Evolutionary conservation across 192 early-diverging fungal genomes (phyloP).

Genomic region (Coemansia asiatica): DNA sequence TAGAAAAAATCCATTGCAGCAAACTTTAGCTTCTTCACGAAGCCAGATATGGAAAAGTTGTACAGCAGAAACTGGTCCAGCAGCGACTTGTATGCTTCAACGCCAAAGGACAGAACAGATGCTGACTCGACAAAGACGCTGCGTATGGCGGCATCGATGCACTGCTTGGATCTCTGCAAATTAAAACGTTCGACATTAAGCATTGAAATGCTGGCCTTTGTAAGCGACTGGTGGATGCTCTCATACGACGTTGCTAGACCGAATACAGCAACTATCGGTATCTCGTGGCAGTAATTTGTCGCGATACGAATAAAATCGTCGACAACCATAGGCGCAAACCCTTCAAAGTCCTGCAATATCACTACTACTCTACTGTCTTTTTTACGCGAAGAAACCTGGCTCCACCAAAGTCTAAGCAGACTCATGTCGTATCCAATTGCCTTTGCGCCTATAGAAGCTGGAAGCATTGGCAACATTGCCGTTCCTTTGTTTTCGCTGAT

Average conservation of each 20-base stretch:
- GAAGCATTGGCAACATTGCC: constrained; percentile 4
- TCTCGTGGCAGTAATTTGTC: constrained; percentile 65
- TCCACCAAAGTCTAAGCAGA: constrained; percentile 69
- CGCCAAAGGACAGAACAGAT: constrained; percentile 63
- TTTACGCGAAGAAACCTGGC: not conserved
- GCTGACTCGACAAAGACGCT: constrained; percentile 58
- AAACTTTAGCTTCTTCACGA: constrained; percentile 76
- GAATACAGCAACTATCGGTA: constrained; percentile 80
- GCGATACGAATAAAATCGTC: constrained; percentile 68
- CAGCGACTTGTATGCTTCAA: constrained; percentile 70
- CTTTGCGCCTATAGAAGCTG: constrained; percentile 17
- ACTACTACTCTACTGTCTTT: constrained; percentile 57
- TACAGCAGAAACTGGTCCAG: constrained; percentile 78
- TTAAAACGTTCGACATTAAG: constrained; percentile 79
- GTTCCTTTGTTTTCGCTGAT: constrained; percentile 16
- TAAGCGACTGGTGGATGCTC: constrained; percentile 74
- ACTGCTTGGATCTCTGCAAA: constrained; percentile 71
- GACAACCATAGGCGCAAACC: constrained; percentile 69
- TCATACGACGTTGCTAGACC: constrained; percentile 88
- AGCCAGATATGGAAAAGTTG: constrained; percentile 76
- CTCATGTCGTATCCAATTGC: constrained; percentile 66
- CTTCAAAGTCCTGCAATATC: constrained; percentile 86
- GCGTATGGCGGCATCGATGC: constrained; percentile 68
- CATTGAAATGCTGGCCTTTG: constrained; percentile 68
- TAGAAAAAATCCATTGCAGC: constrained; percentile 86